These are phyloP conservation scores for Penicillium lividum DNA, from an alignment of 495 filamentous ascomycete species.

Conservation along the genomic window DNA sequence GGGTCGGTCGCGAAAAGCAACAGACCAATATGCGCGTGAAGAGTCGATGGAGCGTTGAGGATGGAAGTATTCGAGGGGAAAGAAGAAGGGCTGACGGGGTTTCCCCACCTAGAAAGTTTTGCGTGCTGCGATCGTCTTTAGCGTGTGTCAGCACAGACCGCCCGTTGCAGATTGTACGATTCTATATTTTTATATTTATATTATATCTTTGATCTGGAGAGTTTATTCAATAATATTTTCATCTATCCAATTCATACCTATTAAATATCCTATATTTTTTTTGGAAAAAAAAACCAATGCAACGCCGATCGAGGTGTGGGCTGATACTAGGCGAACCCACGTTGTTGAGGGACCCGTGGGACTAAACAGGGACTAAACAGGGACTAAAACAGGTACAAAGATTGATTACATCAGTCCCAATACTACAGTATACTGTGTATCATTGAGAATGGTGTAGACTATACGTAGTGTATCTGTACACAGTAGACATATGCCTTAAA, in stretches of 20 bases:
- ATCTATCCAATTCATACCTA: not conserved
- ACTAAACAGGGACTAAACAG: conserved; percentile 9
- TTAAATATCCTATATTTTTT: not conserved
- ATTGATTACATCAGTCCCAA: conserved; percentile 10
- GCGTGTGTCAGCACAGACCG: conserved; percentile 26
- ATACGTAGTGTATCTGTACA: not conserved
- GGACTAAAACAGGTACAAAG: conserved; percentile 7
- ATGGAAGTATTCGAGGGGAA: conserved; percentile 20
- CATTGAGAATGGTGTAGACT: not conserved
- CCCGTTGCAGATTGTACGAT: conserved; percentile 4
- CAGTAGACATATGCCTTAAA: too few relatives aligned
- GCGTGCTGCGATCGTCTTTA: conserved; percentile 25
- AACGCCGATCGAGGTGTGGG: conserved; percentile 15
- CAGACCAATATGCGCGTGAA: conserved; percentile 5
- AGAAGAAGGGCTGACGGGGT: conserved; percentile 22
- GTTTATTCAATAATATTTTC: not conserved
- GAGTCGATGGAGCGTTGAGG: conserved; percentile 2
- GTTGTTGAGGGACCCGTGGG: conserved; percentile 2
- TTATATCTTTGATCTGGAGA: too few relatives aligned
- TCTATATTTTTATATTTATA: not conserved
- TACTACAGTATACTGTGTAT: not conserved
- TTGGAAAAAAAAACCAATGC: not conserved
- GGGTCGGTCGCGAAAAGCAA: not conserved
- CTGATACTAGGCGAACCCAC: conserved; percentile 20
- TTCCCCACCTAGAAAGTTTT: conserved; percentile 32